phyloP scores from a whole-genome alignment of 1,284 basidiomycete species.

The Moesziomyces aphidis region DNA sequence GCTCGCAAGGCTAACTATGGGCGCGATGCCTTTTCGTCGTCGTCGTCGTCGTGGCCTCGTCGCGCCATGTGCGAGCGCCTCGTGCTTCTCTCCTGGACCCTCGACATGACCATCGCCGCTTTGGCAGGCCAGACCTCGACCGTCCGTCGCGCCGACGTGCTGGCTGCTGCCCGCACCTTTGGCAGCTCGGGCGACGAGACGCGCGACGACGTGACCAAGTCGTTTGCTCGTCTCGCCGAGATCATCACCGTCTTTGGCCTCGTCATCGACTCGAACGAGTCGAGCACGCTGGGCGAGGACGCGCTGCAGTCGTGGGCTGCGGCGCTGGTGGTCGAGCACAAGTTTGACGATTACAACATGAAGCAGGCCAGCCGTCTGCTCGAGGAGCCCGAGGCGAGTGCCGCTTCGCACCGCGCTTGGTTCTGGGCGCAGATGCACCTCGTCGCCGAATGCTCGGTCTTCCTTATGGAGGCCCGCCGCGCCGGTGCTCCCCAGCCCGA shows the following conservation, averaged over 20 bases:
- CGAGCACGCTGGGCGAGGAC: constrained; percentile 26
- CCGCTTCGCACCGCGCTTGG: constrained; percentile 68
- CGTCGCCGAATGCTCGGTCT: constrained; percentile 70
- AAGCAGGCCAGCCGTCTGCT: constrained; percentile 64
- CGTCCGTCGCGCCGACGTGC: constrained; percentile 33
- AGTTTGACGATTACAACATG: constrained; percentile 70
- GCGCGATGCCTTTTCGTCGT: constrained; percentile 26
- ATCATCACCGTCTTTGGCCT: constrained; percentile 69
- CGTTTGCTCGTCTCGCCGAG: constrained; percentile 68
- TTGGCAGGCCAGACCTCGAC: constrained; percentile 35
- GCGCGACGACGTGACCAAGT: constrained; percentile 63
- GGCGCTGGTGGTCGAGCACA: constrained; percentile 68
- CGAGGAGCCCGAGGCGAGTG: constrained; percentile 48
- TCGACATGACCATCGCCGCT: constrained; percentile 45
- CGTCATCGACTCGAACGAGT: constrained; percentile 60
- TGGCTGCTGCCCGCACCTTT: constrained; percentile 58
- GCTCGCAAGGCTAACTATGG: constrained; percentile 27
- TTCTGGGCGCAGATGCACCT: constrained; percentile 70
- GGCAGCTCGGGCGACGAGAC: constrained; percentile 39
- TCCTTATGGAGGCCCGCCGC: constrained; percentile 69
- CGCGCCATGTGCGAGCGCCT: constrained; percentile 47
- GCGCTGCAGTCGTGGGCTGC: constrained; percentile 68
- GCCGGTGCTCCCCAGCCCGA: constrained; percentile 24
- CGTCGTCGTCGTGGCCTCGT: constrained; percentile 32
- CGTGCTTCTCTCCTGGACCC: constrained; percentile 41